Base-by-base conservation (phyloP, 441 rosid species). In the Aleurites moluccanus region DNA sequence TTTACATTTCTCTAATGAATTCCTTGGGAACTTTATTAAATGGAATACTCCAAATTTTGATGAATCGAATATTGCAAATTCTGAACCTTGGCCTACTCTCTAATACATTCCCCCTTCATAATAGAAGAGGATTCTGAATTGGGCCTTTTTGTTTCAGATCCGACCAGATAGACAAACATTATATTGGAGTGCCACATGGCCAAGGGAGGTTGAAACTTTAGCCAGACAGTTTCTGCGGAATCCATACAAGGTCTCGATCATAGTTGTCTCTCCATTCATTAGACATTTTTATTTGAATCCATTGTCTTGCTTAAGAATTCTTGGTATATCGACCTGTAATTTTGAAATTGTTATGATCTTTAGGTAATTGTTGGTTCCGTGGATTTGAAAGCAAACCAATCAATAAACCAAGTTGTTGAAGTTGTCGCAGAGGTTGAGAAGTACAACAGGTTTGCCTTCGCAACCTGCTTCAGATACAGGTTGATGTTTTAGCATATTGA, bases 161-260 rank as follows among this genome's bases (percentile, higher is more conserved):
- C 94, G 98, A 72, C 99, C 98, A 68, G 98, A 96, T 81, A 88
- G 99, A 67, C 98, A 96, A 78, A 96, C 97, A 27, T 81, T 96
- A 65, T 92, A 89, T 75, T 96, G 99, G 99, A 96, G 99, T 85
- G 99, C 99, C 72, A 96, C 98, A 72, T 96, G 99, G 99, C 99
- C 98, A 49, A 92, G 83, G 79, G 99, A 93, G 79, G 98, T 96
- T 85, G 98, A 91, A 80, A 78, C 86, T 77, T 85, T 96, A 70
- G 98, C 99, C 0, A 88, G 92, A 83, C 97, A 93, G 82, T 96
- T 96, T 80, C 81, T 96, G 73, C 83, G 86, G 55, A 91, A 91
- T 86, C 89, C 99, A 9, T 93, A 90, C 77, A 96, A 93, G 97
- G 97, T 95, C 62, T 74, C 23, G 73, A 20, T 66, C 40, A 16